Conservation (phyloP, 2,329 filamentous ascomycete species). For the Ophioceras dolichostomum region DNA sequence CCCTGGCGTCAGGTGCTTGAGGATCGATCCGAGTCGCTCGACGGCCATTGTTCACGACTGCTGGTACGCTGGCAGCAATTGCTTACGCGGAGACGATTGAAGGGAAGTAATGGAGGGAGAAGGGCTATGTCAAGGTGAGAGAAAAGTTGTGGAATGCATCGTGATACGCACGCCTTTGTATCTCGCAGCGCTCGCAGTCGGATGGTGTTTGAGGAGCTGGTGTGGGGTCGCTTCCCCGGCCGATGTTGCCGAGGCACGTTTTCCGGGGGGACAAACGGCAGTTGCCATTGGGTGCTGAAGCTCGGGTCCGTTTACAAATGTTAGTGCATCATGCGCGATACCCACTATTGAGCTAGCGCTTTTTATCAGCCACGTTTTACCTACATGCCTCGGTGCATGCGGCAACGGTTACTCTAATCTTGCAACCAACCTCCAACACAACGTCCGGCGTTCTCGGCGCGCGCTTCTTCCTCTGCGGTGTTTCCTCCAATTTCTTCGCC, state of each 20-base stretch:
- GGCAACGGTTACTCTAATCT: no score
- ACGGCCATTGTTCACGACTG: constrained; percentile 50
- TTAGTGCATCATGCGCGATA: no score
- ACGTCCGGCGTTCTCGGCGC: no score
- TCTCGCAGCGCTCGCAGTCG: neutral
- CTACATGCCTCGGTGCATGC: no score
- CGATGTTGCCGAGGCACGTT: constrained; percentile 1
- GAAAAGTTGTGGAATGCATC: neutral
- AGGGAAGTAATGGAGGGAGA: neutral
- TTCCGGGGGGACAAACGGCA: no score
- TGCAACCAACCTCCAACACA: no score
- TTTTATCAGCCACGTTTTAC: no score
- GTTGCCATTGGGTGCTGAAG: no score
- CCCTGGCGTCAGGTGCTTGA: constrained; percentile 72
- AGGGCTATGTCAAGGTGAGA: neutral
- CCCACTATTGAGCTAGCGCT: no score
- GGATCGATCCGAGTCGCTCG: constrained; percentile 76
- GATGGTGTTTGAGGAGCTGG: neutral
- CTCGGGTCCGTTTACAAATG: no score
- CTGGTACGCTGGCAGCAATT: neutral
- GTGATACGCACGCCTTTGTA: neutral
- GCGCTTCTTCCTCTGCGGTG: no score
- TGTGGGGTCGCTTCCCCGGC: constrained; percentile 1
- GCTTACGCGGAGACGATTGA: neutral
- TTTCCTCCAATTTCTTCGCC: no score